Conservation (phyloP, 257 asterid species). For the Solanum ahanhuiri region DNA sequence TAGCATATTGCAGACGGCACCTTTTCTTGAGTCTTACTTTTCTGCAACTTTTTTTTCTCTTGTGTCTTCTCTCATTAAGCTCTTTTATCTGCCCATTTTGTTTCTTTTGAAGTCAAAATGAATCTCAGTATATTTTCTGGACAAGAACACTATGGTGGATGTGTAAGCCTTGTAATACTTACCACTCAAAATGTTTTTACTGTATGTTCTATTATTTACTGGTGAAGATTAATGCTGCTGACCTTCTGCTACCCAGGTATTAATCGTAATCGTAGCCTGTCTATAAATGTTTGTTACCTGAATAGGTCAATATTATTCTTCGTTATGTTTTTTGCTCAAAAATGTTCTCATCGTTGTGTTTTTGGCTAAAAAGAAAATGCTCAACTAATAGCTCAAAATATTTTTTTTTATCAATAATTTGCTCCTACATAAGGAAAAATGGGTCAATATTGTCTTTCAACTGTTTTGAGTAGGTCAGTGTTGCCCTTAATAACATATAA, state of each 20-base stretch:
- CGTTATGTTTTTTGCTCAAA: not conserved
- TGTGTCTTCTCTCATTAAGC: not conserved
- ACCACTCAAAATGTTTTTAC: not conserved
- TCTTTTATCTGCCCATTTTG: not conserved
- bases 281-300: not conserved
- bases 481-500: not conserved
- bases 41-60: not conserved
- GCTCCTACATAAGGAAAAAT: not conserved
- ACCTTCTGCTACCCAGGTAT: not conserved
- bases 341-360: not conserved
- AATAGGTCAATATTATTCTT: not conserved
- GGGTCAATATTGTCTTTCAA: not conserved
- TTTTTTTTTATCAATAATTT: too few relatives aligned
- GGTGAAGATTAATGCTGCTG: not conserved
- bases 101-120: not conserved
- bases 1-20: not conserved
- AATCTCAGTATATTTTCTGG: not conserved
- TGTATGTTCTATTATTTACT: not conserved
- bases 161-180: not conserved
- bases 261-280: not conserved
- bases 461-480: not conserved
- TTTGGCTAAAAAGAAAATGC: not conserved
- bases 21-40: not conserved
- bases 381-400: not conserved
- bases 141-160: not conserved